phyloP scores from a whole-genome alignment of 2,329 filamentous ascomycete species.

The Cryphonectria carpinicola region DNA sequence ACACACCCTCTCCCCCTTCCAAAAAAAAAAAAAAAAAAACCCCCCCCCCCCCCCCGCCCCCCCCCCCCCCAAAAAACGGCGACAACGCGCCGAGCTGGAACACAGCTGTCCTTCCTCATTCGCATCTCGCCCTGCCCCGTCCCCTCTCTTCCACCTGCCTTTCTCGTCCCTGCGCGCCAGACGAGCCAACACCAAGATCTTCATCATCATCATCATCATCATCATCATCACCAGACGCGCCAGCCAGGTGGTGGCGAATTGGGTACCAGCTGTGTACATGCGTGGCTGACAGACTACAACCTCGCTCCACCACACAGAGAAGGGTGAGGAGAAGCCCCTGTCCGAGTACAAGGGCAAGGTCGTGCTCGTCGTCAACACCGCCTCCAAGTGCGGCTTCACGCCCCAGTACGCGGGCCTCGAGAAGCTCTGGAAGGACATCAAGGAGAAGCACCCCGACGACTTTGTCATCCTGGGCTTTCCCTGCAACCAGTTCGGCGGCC shows the following conservation, averaged over 20 bases:
- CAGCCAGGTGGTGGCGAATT: constrained; percentile 22
- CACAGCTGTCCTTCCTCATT: constrained; percentile 20
- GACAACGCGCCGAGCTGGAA: constrained; percentile 17
- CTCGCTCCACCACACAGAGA: constrained; percentile 54
- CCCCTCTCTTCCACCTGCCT: constrained; percentile 11
- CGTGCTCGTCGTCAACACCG: constrained; percentile 94
- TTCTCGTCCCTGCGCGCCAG: constrained; percentile 8
- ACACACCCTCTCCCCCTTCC: neutral
- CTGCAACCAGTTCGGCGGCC: constrained; percentile 94
- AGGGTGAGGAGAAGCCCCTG: constrained; percentile 73
- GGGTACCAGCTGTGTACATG: neutral
- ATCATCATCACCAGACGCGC: neutral
- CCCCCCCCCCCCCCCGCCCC: too few relatives aligned
- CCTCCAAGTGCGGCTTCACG: constrained; percentile 98
- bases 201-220: too few relatives aligned
- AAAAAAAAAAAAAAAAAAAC: too few relatives aligned
- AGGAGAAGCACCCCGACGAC: constrained; percentile 69
- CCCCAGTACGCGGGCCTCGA: constrained; percentile 92
- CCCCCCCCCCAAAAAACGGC: too few relatives aligned
- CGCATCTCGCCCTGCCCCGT: constrained; percentile 2
- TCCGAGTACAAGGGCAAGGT: constrained; percentile 84
- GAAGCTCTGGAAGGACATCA: constrained; percentile 81
- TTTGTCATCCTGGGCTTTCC: constrained; percentile 94
- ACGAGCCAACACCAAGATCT: neutral
- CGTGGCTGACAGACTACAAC: constrained; percentile 24